A percentile compares a stretch with the other conserved stretches of the same genome.
These are phyloP conservation scores for Umbelopsis sp. DNA, from an alignment of 371 early-diverging fungal genomes.

Conservation along the genomic window DNA sequence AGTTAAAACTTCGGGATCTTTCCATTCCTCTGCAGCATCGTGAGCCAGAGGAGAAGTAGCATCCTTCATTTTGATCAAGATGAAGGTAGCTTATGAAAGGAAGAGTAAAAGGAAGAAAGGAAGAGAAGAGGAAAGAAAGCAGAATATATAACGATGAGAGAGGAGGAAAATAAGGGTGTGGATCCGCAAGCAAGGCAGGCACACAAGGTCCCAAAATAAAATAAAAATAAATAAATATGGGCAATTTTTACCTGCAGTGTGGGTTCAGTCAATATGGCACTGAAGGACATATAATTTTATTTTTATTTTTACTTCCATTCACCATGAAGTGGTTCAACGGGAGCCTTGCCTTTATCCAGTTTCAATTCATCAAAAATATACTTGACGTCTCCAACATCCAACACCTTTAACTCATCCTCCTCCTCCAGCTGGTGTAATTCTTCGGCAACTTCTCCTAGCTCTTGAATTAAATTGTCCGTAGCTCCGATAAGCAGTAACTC, in stretches of 20 bases:
- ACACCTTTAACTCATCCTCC: conserved; percentile 30
- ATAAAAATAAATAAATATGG: too few species aligned
- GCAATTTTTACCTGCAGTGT: too few species aligned
- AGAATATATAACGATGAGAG: conserved; percentile 17
- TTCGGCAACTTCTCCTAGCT: conserved; percentile 41
- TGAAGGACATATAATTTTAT: not conserved
- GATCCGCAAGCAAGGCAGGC: too few species aligned
- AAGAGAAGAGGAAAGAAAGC: conserved; percentile 4
- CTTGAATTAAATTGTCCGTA: conserved; percentile 32
- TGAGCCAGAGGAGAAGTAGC: not conserved
- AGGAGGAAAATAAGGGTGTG: conserved; percentile 17
- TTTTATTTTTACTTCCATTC: conserved; percentile 31
- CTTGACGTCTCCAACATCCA: conserved; percentile 27
- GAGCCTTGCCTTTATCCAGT: conserved; percentile 26
- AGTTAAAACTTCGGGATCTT: conserved; percentile 3
- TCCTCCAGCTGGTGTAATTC: conserved; percentile 31
- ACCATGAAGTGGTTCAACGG: conserved; percentile 35
- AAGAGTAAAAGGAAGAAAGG: not conserved
- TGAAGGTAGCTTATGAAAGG: not conserved
- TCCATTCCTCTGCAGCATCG: not conserved
- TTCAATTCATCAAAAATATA: conserved; percentile 34
- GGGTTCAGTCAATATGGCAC: not conserved
- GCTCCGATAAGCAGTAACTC: conserved; percentile 49
- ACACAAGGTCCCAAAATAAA: too few species aligned
- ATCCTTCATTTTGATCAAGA: not conserved